A percentile compares a stretch with the other conserved stretches of the same genome.
Evolutionary conservation across 495 filamentous ascomycete genomes (phyloP).

Genomic region (Haplographium delicatum): DNA sequence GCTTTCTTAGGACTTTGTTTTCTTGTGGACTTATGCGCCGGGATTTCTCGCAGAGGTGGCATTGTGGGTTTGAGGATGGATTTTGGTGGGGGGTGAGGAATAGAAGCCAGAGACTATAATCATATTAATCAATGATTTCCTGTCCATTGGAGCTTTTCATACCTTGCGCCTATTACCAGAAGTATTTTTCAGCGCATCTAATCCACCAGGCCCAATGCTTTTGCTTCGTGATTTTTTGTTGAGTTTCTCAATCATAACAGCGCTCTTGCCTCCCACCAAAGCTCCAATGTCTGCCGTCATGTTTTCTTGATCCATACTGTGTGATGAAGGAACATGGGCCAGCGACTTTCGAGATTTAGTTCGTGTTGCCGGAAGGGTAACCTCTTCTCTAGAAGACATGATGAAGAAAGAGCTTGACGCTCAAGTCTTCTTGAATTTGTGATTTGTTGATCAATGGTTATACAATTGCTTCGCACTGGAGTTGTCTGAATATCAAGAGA

Average conservation of each 20-base stretch:
- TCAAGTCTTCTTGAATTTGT: not conserved
- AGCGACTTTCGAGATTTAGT: conserved; percentile 72
- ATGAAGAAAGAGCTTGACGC: conserved; percentile 17
- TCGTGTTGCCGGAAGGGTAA: conserved; percentile 45
- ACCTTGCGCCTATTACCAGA: conserved; percentile 80
- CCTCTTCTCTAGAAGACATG: conserved; percentile 44
- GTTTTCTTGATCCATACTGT: conserved; percentile 63
- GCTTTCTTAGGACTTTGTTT: conserved; percentile 28
- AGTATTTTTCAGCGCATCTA: conserved; percentile 73
- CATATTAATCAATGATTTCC: conserved; percentile 13
- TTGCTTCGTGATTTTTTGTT: conserved; percentile 86
- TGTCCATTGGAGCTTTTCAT: conserved; percentile 23
- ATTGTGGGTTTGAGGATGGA: conserved; percentile 87
- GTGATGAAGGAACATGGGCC: conserved; percentile 54
- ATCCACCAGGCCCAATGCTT: conserved; percentile 85
- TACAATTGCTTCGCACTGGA: too few species aligned
- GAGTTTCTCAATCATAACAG: conserved; percentile 34
- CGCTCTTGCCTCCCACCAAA: conserved; percentile 29
- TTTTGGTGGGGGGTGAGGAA: conserved; percentile 48
- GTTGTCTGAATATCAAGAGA: too few species aligned
- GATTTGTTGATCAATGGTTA: conserved; percentile 7
- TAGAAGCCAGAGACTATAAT: conserved; percentile 39
- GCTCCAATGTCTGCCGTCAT: conserved; percentile 54
- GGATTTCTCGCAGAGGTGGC: conserved; percentile 60
- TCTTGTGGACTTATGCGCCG: conserved; percentile 26